These are phyloP conservation scores for Hypoxylon sp. DNA, from an alignment of 2,329 filamentous ascomycete genomes.

Conservation along the genomic window DNA sequence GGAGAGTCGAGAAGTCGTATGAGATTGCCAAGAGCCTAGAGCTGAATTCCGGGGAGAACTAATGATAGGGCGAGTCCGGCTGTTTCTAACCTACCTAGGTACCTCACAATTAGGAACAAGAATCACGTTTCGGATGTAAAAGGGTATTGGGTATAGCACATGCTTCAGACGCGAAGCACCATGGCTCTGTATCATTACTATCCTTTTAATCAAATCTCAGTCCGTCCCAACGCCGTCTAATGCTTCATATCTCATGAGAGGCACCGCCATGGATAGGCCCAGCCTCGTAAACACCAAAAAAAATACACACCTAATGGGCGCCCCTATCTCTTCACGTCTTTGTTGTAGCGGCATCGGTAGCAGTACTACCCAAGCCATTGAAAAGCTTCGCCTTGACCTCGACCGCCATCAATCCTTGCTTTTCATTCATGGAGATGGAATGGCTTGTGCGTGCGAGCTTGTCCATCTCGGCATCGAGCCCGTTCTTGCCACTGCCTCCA, in stretches of 20 bases:
- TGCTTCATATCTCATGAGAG: conserved; percentile 50
- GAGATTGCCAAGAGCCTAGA: conserved; percentile 33
- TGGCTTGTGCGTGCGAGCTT: conserved; percentile 50
- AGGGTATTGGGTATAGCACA: neutral
- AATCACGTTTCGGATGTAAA: conserved; percentile 1
- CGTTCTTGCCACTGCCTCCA: neutral
- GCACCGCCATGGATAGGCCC: neutral
- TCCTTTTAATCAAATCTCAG: conserved; percentile 24
- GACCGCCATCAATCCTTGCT: conserved; percentile 51
- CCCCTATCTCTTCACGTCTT: conserved; percentile 13
- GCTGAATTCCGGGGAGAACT: neutral
- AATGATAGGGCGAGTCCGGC: neutral
- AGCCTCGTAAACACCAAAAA: neutral
- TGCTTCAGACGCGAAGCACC: conserved; percentile 23
- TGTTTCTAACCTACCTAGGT: too few relatives aligned
- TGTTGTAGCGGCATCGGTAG: conserved; percentile 1
- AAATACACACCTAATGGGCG: neutral
- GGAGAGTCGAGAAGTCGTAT: conserved; percentile 41
- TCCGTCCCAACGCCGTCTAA: conserved; percentile 49
- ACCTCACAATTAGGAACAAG: neutral
- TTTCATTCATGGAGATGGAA: conserved; percentile 52
- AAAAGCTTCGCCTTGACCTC: conserved; percentile 52
- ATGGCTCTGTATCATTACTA: conserved; percentile 41
- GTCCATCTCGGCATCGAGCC: conserved; percentile 47
- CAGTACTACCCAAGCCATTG: conserved; percentile 44